Conservation (phyloP, 2,329 filamentous ascomycete species). For the Nannizziopsis barbatae region DNA sequence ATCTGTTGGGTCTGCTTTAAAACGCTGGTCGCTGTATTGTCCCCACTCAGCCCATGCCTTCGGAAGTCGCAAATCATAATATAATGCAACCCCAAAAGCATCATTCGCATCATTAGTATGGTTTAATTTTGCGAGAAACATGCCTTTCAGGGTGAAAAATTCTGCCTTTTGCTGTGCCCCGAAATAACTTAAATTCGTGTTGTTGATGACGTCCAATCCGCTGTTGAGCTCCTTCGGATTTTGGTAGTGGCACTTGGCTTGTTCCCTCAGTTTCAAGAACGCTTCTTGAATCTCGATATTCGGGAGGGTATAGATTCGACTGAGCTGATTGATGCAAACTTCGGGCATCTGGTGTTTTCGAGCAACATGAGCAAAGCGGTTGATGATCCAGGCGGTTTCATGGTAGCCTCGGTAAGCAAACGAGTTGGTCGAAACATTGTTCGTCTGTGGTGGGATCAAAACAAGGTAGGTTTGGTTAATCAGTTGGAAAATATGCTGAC, state of each 20-base stretch:
- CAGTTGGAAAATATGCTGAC: conserved; percentile 94
- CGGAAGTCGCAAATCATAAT: conserved; percentile 87
- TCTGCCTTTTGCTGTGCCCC: conserved; percentile 92
- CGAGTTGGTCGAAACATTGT: conserved; percentile 76
- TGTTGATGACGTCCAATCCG: conserved; percentile 96
- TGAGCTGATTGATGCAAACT: conserved; percentile 93
- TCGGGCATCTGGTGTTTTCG: conserved; percentile 94
- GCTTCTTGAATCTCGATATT: conserved; percentile 99
- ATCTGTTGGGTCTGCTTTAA: conserved; percentile 79
- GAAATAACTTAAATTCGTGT: conserved; percentile 98
- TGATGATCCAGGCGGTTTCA: conserved; percentile 99
- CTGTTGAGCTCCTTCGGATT: conserved; percentile 84
- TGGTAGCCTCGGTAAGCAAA: conserved; percentile 97
- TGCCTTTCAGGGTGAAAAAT: conserved; percentile 97
- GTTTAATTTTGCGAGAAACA: conserved; percentile 92
- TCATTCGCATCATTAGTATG: conserved; percentile 86
- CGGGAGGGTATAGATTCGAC: conserved; percentile 93
- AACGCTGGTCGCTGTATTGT: conserved; percentile 91
- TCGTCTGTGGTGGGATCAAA: conserved; percentile 66
- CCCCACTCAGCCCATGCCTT: conserved; percentile 99
- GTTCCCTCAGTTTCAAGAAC: conserved; percentile 94
- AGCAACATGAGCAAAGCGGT: conserved; percentile 93
- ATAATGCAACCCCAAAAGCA: conserved; percentile 87
- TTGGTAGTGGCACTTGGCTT: conserved; percentile 97
- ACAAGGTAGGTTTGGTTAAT: conserved; percentile 91